Evolutionary conservation across 441 rosid genomes (phyloP).

Genomic region (Populus trichocarpa): DNA sequence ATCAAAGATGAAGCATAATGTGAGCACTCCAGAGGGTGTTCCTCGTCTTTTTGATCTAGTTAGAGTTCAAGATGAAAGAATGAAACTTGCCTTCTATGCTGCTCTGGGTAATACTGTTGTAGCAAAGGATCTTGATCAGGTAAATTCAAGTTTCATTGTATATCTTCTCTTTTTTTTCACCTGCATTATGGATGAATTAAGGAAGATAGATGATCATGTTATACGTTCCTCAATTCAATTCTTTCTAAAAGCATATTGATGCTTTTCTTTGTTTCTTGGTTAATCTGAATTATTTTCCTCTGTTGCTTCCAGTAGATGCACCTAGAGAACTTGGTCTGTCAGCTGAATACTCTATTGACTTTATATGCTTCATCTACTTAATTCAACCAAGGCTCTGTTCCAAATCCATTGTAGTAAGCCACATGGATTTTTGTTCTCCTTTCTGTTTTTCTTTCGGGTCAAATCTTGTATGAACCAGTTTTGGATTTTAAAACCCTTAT

Average conservation of each 20-base stretch:
- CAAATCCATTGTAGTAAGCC: neutral
- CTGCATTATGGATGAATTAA: neutral
- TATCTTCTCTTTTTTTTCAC: neutral
- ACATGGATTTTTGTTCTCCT: neutral
- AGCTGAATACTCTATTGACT: neutral
- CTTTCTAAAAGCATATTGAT: neutral
- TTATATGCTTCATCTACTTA: neutral
- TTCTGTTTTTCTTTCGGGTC: neutral
- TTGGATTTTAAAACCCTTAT: neutral
- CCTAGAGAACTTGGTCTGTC: neutral
- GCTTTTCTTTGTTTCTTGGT: neutral
- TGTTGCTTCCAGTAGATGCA: neutral
- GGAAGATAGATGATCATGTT: neutral
- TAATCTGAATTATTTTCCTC: neutral
- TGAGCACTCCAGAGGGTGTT: conserved; percentile 81
- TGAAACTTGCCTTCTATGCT: conserved; percentile 94
- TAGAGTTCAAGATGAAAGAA: conserved; percentile 80
- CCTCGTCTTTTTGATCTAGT: conserved; percentile 91
- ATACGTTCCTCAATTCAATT: neutral
- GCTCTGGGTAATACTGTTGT: conserved; percentile 82
- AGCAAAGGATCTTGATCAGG: conserved; percentile 93
- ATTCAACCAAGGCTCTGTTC: neutral
- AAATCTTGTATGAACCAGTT: no score
- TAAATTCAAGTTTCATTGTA: conserved; percentile 18
- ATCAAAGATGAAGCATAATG: conserved; percentile 53